Evolutionary conservation across 768 basidiomycete species (phyloP).

Genomic region (Collybiopsis luxurians): DNA sequence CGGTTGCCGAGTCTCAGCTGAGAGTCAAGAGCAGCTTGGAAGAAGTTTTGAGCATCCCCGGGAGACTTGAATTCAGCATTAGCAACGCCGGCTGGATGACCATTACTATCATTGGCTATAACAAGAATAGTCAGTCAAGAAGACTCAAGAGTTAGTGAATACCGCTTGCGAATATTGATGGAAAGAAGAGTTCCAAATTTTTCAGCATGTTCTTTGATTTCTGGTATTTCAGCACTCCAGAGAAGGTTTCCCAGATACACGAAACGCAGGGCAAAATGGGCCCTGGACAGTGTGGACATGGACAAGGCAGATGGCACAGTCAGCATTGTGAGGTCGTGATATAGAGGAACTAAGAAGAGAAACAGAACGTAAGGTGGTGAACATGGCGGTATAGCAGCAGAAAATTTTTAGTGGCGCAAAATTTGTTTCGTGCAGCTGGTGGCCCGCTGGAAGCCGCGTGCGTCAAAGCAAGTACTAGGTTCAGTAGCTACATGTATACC

Average conservation of each 20-base stretch:
- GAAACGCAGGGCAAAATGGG: neutral
- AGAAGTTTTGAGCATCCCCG: neutral
- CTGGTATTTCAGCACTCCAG: constrained; percentile 1
- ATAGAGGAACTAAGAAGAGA: neutral
- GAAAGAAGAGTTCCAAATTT: neutral
- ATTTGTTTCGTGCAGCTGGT: too few species aligned
- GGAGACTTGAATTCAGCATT: neutral
- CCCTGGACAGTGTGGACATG: neutral
- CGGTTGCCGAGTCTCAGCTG: neutral
- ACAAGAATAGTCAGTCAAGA: neutral
- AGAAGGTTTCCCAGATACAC: constrained; percentile 4
- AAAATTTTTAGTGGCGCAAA: neutral
- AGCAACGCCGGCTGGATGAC: neutral
- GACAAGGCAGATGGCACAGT: neutral
- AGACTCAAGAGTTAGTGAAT: neutral
- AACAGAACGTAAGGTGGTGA: neutral
- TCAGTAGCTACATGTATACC: too few species aligned
- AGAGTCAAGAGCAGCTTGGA: neutral
- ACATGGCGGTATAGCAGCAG: neutral
- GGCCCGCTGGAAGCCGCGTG: too few species aligned
- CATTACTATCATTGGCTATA: neutral
- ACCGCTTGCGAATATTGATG: constrained; percentile 3
- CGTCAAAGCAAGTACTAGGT: too few species aligned
- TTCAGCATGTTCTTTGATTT: constrained; percentile 4
- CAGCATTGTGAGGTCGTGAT: neutral